Conservation (phyloP, 2,329 filamentous ascomycete genomes). For the Microsporum audouinii region DNA sequence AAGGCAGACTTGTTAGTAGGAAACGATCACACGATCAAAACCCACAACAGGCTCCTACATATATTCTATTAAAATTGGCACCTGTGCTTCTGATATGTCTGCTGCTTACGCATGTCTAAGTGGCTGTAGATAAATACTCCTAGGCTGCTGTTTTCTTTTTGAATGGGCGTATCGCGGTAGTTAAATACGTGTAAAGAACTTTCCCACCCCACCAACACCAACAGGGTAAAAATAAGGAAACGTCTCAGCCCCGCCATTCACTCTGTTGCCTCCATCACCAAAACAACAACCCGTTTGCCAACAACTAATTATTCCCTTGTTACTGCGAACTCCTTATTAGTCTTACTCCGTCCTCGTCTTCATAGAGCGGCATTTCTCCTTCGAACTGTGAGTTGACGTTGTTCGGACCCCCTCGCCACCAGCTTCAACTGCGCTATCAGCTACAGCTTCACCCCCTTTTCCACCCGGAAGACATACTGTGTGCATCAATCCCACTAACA, state of each 20-base stretch:
- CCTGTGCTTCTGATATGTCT: not conserved
- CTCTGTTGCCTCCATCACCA: constrained; percentile 9
- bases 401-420: not conserved
- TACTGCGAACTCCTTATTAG: not conserved
- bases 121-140: not conserved
- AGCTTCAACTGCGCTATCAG: not conserved
- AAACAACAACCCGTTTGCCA: not conserved
- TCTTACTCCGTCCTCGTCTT: not conserved
- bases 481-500: not conserved
- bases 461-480: not conserved
- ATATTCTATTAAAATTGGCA: not conserved
- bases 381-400: not conserved
- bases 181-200: not conserved
- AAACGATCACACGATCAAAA: not conserved
- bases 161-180: constrained; percentile 1
- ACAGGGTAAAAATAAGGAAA: constrained; percentile 1
- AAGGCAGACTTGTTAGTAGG: not conserved
- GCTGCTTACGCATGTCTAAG: not conserved
- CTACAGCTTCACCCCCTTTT: not conserved
- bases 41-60: not conserved
- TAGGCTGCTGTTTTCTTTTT: not conserved
- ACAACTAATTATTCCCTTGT: not conserved
- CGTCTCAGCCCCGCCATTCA: constrained; percentile 14
- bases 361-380: not conserved
- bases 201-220: constrained; percentile 11